A percentile compares a stretch with the other conserved stretches of the same genome.
phyloP scores from a whole-genome alignment of 2,329 filamentous ascomycete genomes.

The Trichophyton benhamiae region DNA sequence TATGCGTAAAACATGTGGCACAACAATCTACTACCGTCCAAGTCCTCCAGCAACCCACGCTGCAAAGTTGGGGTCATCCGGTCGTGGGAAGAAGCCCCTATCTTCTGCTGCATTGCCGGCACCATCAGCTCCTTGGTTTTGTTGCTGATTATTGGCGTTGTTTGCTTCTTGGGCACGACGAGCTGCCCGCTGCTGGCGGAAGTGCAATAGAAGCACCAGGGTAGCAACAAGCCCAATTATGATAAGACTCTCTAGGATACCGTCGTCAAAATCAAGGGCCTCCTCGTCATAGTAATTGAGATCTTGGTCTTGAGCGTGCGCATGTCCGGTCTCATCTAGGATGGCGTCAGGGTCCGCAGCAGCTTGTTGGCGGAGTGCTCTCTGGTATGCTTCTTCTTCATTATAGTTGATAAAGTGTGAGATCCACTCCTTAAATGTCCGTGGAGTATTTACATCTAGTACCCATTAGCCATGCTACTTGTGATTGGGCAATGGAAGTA shows the following conservation, averaged over 20 bases:
- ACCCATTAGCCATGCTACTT: neutral
- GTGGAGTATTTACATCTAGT: slow-evolving; percentile 34
- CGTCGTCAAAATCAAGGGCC: slow-evolving; percentile 56
- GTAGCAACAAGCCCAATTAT: slow-evolving; percentile 67
- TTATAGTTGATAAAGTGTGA: slow-evolving; percentile 68
- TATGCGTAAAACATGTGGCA: neutral
- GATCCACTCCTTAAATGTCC: slow-evolving; percentile 76
- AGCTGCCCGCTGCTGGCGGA: slow-evolving; percentile 59
- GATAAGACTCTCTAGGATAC: slow-evolving; percentile 69
- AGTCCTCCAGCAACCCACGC: slow-evolving; percentile 58
- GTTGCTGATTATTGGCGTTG: slow-evolving; percentile 2
- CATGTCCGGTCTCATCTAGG: slow-evolving; percentile 17
- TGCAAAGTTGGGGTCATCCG: slow-evolving; percentile 54
- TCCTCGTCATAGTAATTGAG: slow-evolving; percentile 49
- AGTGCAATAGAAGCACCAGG: slow-evolving; percentile 68
- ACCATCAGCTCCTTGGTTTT: slow-evolving; percentile 6
- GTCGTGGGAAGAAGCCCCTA: slow-evolving; percentile 51
- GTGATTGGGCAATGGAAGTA: neutral
- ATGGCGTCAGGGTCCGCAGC: slow-evolving; percentile 41
- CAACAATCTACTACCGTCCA: slow-evolving; percentile 31
- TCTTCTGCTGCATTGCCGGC: slow-evolving; percentile 22
- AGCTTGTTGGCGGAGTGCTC: slow-evolving; percentile 38
- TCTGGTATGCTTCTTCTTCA: slow-evolving; percentile 50
- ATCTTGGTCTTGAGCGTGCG: slow-evolving; percentile 28
- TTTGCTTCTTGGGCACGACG: slow-evolving; percentile 19